Evolutionary conservation across 73 alveolate species (phyloP).

Genomic region (Paramecium tetraurelia): DNA sequence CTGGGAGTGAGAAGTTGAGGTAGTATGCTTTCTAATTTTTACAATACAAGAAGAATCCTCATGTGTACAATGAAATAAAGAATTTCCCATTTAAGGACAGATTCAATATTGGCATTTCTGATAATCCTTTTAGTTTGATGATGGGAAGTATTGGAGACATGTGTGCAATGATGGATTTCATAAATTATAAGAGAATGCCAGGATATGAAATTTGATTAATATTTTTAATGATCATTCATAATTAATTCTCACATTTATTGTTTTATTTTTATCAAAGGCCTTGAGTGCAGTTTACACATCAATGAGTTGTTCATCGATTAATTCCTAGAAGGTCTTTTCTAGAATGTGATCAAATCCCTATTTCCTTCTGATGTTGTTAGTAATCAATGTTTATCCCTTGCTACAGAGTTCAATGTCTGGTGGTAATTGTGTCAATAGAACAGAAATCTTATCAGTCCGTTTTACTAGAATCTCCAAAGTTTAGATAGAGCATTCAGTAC

Average conservation of each 20-base stretch:
- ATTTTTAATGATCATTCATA: neutral
- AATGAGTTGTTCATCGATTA: neutral
- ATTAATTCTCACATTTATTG: neutral
- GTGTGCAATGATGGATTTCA: conserved; percentile 54
- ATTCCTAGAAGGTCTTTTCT: neutral
- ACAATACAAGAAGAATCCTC: conserved; percentile 60
- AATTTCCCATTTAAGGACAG: conserved; percentile 72
- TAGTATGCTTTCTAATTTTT: conserved; percentile 77
- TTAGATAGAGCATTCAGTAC: neutral
- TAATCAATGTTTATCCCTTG: neutral
- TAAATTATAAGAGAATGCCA: conserved; percentile 52
- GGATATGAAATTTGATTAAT: conserved; percentile 63
- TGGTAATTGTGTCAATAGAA: neutral
- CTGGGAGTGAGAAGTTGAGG: conserved; percentile 79
- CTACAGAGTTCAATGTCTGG: neutral
- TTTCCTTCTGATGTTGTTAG: neutral
- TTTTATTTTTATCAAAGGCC: neutral
- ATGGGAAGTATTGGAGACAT: conserved; percentile 81
- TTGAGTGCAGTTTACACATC: neutral
- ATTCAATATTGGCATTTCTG: conserved; percentile 75
- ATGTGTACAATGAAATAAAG: conserved; percentile 57
- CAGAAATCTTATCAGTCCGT: neutral
- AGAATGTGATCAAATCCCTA: neutral
- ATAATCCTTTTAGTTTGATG: conserved; percentile 89
- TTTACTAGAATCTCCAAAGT: neutral